phyloP scores from a whole-genome alignment of 768 basidiomycete genomes.

The Mrakia blollopis region DNA sequence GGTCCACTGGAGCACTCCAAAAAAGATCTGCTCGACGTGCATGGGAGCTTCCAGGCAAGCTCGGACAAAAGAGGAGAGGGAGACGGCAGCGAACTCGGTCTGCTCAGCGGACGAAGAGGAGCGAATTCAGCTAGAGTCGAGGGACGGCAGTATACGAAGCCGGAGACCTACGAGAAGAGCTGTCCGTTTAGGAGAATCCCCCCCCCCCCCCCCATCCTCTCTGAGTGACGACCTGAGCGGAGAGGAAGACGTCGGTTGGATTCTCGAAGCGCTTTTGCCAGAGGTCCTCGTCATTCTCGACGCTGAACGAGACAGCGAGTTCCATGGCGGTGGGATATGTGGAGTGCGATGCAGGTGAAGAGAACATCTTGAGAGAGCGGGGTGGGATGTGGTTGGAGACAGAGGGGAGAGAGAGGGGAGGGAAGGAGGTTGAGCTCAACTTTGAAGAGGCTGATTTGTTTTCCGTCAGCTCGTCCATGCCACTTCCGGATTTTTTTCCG shows the following conservation, averaged over 20 bases:
- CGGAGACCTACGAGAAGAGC: neutral
- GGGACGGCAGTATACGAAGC: neutral
- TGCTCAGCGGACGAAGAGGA: neutral
- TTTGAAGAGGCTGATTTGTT: too few species aligned
- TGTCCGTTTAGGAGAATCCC: neutral
- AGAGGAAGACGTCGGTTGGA: neutral
- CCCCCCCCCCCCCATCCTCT: neutral
- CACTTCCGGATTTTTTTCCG: too few species aligned
- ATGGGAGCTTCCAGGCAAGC: neutral
- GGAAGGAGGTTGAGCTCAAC: constrained; percentile 13
- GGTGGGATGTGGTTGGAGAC: neutral
- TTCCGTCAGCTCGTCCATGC: too few species aligned
- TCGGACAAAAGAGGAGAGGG: neutral
- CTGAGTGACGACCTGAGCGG: neutral
- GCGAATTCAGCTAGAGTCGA: too few species aligned
- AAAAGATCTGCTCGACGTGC: neutral
- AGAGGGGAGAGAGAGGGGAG: neutral
- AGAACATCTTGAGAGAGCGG: neutral
- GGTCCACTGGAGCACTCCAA: neutral
- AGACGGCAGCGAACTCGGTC: neutral
- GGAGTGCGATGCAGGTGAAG: neutral
- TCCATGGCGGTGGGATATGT: neutral
- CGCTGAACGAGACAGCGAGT: neutral
- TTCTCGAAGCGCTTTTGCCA: neutral
- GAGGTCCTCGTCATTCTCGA: neutral